phyloP scores from a whole-genome alignment of 73 alveolate species.

The Tetrahymena thermophila region DNA sequence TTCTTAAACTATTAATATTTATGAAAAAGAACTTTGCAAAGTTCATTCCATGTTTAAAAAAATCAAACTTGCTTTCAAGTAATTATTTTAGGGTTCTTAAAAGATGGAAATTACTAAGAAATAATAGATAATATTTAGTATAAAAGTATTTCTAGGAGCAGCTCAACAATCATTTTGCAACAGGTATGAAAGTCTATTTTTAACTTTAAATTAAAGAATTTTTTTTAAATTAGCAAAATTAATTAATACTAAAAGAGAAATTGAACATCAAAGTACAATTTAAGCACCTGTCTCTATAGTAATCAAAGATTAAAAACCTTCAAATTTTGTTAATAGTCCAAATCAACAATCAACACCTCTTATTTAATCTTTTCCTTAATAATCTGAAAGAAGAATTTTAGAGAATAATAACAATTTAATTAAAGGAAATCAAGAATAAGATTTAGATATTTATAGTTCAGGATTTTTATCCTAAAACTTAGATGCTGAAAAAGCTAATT shows the following conservation, averaged over 20 bases:
- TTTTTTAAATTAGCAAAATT: background rate
- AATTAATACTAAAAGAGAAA: background rate
- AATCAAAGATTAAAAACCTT: background rate
- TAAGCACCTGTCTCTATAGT: background rate
- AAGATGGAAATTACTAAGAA: background rate
- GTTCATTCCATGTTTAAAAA: background rate
- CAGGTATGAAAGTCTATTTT: background rate
- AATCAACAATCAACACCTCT: background rate
- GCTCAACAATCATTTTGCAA: background rate
- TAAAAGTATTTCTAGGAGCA: background rate
- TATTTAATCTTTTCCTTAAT: background rate
- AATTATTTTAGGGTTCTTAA: background rate
- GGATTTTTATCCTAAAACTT: background rate
- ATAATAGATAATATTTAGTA: background rate
- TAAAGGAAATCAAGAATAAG: background rate
- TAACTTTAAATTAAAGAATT: too few species aligned
- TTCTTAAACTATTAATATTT: background rate
- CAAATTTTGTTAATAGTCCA: background rate
- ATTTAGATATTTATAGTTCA: background rate
- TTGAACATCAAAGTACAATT: background rate
- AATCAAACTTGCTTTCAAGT: background rate
- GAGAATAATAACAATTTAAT: background rate
- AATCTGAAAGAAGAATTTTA: background rate
- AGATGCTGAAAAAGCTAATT: background rate
- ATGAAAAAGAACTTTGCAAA: background rate